Conservation (phyloP, 2,329 filamentous ascomycete species). For the Cordyceps fumosorosea region DNA sequence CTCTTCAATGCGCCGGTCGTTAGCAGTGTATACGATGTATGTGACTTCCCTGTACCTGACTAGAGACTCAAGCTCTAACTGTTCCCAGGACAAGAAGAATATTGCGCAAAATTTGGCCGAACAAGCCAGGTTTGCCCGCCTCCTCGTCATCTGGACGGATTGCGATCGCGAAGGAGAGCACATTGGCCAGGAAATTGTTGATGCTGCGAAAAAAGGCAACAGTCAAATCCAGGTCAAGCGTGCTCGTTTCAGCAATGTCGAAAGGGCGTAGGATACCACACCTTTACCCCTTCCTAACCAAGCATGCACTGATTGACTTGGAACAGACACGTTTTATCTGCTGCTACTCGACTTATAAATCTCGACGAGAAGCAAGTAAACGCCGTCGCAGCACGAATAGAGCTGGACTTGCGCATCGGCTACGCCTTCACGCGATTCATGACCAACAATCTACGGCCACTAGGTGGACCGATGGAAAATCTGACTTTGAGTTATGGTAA, state of each 20-base stretch:
- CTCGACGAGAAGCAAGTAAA: conserved; percentile 82
- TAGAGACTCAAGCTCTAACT: conserved; percentile 13
- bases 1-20: conserved; percentile 78
- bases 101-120: conserved; percentile 80
- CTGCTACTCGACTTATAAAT: conserved; percentile 67
- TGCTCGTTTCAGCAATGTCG: conserved; percentile 92
- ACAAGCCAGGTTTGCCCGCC: conserved; percentile 65
- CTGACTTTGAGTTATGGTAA: conserved; percentile 75
- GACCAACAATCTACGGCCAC: conserved; percentile 65
- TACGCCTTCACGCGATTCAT: conserved; percentile 88
- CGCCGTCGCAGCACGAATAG: conserved; percentile 82
- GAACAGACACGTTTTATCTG: conserved; percentile 72
- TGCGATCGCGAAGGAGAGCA: conserved; percentile 97
- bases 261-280: conserved; percentile 61
- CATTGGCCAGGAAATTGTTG: conserved; percentile 85
- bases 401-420: conserved; percentile 87
- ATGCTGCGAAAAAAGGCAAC: conserved; percentile 71
- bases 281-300: conserved; percentile 8
- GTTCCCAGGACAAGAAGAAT: conserved; percentile 60
- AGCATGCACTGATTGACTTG: conserved; percentile 11
- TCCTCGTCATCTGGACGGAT: conserved; percentile 96
- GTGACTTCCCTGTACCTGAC: conserved; percentile 14
- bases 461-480: conserved; percentile 61
- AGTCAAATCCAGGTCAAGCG: conserved; percentile 69
- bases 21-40: conserved; percentile 60